Conservation (phyloP, 78 protist genomes). For the Dictyostelium firmibasis region DNA sequence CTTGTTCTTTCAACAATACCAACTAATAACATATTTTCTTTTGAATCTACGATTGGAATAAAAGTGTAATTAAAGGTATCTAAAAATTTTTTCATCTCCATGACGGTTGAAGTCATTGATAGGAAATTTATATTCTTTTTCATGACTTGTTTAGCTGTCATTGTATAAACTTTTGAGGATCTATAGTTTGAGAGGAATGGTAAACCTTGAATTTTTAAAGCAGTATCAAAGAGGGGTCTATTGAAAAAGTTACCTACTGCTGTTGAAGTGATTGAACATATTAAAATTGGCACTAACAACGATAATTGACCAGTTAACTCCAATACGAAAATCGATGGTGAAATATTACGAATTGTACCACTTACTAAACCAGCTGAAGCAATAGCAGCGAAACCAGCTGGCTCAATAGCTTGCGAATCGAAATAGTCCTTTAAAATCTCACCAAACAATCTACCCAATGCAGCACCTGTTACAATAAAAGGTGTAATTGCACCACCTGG, state of each 20-base stretch:
- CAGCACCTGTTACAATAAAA: constrained; percentile 84
- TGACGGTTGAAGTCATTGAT: constrained; percentile 30
- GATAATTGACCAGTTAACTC: constrained; percentile 90
- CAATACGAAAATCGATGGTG: constrained; percentile 85
- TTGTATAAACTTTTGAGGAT: constrained; percentile 58
- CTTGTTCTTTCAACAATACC: constrained; percentile 67
- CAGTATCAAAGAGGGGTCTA: constrained; percentile 80
- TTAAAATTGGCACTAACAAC: constrained; percentile 83
- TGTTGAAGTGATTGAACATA: constrained; percentile 80
- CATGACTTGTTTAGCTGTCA: constrained; percentile 75
- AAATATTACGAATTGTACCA: constrained; percentile 86
- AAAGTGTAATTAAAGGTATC: constrained; percentile 25
- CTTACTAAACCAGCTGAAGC: constrained; percentile 89
- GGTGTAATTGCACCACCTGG: constrained; percentile 90
- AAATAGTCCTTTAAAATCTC: constrained; percentile 51
- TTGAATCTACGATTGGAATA: constrained; percentile 67
- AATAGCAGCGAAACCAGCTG: constrained; percentile 88
- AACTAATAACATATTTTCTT: constrained; percentile 46
- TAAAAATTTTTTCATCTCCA: neutral
- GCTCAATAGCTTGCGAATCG: neutral
- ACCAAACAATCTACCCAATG: constrained; percentile 84
- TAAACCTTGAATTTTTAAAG: constrained; percentile 76
- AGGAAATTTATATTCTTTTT: constrained; percentile 34
- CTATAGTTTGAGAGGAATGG: constrained; percentile 67
- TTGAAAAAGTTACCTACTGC: constrained; percentile 80